Conservation (phyloP, 2,329 filamentous ascomycete genomes). For the Diplocarpon mali region DNA sequence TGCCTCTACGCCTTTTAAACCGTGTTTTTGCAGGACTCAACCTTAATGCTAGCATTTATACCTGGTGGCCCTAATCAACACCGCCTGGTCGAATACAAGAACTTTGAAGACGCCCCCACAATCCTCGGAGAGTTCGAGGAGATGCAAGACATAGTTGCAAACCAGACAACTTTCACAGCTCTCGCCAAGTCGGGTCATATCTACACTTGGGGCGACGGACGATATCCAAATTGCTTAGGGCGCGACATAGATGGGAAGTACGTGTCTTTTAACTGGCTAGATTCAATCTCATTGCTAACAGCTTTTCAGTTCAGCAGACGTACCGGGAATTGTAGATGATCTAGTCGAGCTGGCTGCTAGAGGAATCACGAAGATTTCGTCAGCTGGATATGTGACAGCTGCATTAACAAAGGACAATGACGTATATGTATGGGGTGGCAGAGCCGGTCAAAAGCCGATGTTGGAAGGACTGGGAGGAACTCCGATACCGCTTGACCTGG, state of each 20-base stretch:
- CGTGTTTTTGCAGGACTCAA: neutral
- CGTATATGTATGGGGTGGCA: constrained; percentile 51
- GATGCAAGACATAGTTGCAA: constrained; percentile 24
- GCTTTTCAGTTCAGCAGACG: constrained; percentile 31
- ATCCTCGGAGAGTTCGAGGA: constrained; percentile 2
- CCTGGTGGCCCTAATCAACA: neutral
- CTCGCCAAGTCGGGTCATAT: constrained; percentile 27
- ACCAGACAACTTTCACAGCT: constrained; percentile 30
- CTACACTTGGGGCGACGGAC: constrained; percentile 43
- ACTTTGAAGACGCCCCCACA: constrained; percentile 2
- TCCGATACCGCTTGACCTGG: constrained; percentile 27
- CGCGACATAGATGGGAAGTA: constrained; percentile 30
- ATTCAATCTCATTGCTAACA: neutral
- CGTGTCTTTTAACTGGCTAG: neutral
- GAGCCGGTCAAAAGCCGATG: constrained; percentile 12
- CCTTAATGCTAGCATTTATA: neutral
- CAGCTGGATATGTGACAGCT: constrained; percentile 44
- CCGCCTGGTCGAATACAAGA: constrained; percentile 13
- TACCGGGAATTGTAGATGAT: constrained; percentile 36
- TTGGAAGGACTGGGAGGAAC: constrained; percentile 10
- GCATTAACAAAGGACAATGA: constrained; percentile 47
- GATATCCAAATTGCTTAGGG: constrained; percentile 46
- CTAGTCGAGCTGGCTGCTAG: constrained; percentile 40
- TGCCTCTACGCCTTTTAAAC: neutral
- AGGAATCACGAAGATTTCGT: constrained; percentile 39